Percentiles rank a stretch among this genome's conserved stretches.
phyloP scores from a whole-genome alignment of 805 yeast genomes.

The Saccharomycopsis sp. region DNA sequence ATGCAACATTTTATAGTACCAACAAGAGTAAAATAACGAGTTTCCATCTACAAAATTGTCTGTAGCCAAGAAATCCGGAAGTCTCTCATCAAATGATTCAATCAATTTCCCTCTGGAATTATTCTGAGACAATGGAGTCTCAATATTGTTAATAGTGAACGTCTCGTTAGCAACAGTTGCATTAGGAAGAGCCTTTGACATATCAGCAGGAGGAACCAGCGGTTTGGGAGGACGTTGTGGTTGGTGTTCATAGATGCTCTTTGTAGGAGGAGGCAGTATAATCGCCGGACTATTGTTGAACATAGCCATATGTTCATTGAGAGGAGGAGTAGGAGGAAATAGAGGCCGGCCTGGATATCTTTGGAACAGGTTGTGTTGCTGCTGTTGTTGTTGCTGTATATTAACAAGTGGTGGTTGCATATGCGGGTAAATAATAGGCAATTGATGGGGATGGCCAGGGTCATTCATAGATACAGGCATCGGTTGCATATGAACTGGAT shows the following conservation, averaged over 20 bases:
- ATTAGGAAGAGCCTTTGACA: not conserved
- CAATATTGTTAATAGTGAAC: not conserved
- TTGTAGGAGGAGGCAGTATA: not conserved
- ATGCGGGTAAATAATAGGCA: not conserved
- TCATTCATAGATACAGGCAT: not conserved
- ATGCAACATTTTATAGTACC: slow-evolving; percentile 1
- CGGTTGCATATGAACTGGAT: not conserved
- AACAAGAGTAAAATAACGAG: not conserved
- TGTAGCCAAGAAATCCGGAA: not conserved
- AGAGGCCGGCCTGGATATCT: not conserved
- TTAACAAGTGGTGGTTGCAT: not conserved
- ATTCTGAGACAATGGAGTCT: not conserved
- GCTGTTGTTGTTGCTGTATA: not conserved
- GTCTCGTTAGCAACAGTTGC: not conserved
- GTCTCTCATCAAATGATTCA: not conserved
- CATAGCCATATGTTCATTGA: not conserved
- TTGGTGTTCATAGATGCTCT: not conserved
- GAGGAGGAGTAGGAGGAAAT: not conserved
- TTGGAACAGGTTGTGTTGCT: not conserved
- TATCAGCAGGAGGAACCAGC: not conserved
- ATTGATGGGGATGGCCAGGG: not conserved
- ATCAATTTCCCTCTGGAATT: not conserved
- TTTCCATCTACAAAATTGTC: not conserved
- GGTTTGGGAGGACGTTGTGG: not conserved
- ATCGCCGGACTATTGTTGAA: not conserved